phyloP scores from a whole-genome alignment of 2,329 filamentous ascomycete genomes.

The Alternaria metachromatica region DNA sequence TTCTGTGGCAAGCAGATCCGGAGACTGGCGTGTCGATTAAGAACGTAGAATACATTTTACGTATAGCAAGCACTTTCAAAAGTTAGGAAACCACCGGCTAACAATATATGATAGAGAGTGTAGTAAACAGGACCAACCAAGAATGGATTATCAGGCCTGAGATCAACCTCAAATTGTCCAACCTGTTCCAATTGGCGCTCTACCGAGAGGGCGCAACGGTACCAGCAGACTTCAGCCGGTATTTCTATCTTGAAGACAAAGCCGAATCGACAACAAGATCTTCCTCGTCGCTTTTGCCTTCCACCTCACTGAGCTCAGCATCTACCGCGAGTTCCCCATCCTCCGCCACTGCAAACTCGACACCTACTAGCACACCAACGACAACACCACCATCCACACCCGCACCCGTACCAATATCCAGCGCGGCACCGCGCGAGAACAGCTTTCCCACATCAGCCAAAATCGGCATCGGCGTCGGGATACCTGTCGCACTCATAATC shows the following conservation, averaged over 20 bases:
- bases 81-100: neutral
- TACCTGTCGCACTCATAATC: neutral
- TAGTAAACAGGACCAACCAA: neutral
- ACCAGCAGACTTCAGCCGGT: neutral
- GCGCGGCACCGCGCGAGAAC: neutral
- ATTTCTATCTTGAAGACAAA: neutral
- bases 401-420: neutral
- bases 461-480: neutral
- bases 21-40: neutral
- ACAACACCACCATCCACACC: neutral
- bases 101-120: neutral
- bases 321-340: neutral
- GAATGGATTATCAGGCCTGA: neutral
- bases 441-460: slow-evolving; percentile 2
- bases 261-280: neutral
- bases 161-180: neutral
- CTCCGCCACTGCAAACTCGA: neutral
- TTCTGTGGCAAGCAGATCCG: neutral
- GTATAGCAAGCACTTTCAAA: neutral
- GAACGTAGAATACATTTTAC: neutral
- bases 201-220: neutral
- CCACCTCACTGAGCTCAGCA: neutral
- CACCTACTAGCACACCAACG: neutral
- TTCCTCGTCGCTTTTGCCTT: neutral
- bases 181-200: neutral